phyloP scores from a whole-genome alignment of 345 rosid genomes.

The Camelina laxa region DNA sequence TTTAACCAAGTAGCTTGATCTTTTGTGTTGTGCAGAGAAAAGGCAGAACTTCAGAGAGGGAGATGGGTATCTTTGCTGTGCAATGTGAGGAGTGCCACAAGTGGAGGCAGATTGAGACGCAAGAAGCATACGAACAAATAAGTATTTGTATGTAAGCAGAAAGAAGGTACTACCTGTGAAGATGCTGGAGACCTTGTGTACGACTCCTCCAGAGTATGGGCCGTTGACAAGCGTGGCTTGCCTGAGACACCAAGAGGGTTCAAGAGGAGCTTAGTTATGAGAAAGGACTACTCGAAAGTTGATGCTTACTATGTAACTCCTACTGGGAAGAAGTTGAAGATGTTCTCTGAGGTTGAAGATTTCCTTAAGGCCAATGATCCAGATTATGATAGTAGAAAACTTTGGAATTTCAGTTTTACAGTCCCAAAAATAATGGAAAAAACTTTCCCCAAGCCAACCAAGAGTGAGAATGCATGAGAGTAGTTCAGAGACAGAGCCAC shows the following conservation, averaged over 20 bases:
- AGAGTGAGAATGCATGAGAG: not conserved
- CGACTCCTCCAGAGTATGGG: constrained; percentile 69
- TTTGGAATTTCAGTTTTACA: constrained; percentile 44
- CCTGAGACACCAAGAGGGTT: constrained; percentile 82
- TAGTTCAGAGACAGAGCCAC: no score
- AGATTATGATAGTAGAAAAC: constrained; percentile 44
- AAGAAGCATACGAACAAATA: no score
- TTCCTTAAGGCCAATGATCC: constrained; percentile 53
- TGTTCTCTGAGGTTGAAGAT: constrained; percentile 57
- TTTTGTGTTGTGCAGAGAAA: no score
- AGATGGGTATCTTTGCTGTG: no score
- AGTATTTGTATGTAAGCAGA: constrained; percentile 54
- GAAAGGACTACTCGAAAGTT: constrained; percentile 68
- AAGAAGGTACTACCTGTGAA: constrained; percentile 53
- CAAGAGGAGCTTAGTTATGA: constrained; percentile 66
- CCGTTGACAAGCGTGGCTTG: constrained; percentile 70
- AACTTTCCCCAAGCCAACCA: constrained; percentile 55
- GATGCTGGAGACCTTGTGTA: constrained; percentile 68
- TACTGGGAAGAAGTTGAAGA: constrained; percentile 73
- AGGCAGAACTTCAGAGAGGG: no score
- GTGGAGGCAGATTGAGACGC: no score
- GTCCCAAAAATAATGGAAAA: constrained; percentile 41
- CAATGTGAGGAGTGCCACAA: no score
- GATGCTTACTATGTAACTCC: constrained; percentile 81
- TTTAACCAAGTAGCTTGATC: no score